Evolutionary conservation across 805 yeast species (phyloP).

Genomic region (Candida pini): DNA sequence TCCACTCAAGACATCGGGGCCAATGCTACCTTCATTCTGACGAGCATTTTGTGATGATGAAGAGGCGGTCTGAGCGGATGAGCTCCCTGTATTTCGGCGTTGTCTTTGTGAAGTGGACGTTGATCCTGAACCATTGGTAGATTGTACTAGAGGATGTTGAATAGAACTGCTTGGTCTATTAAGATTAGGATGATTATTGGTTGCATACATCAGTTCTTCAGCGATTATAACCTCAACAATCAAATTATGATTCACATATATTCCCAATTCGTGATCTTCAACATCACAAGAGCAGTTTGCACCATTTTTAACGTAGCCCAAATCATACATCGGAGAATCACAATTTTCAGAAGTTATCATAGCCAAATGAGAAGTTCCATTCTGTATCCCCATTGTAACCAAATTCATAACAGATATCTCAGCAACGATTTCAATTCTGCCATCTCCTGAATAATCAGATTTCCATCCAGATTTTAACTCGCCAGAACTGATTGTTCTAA

Average conservation of each 20-base stretch:
- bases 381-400: slow-evolving; percentile 42
- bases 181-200: slow-evolving; percentile 16
- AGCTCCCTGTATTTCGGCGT: too few relatives aligned
- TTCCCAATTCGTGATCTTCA: slow-evolving; percentile 74
- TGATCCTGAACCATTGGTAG: slow-evolving; percentile 16
- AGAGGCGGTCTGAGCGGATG: not conserved
- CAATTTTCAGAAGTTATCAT: slow-evolving; percentile 29
- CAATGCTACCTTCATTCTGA: slow-evolving; percentile 24
- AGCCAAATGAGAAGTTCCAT: slow-evolving; percentile 22
- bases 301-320: slow-evolving; percentile 15
- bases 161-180: slow-evolving; percentile 14
- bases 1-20: slow-evolving; percentile 26
- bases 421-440: slow-evolving; percentile 74
- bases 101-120: not conserved
- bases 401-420: slow-evolving; percentile 58
- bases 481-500: slow-evolving; percentile 67
- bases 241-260: slow-evolving; percentile 68
- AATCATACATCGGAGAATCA: slow-evolving; percentile 26
- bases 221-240: slow-evolving; percentile 91
- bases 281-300: slow-evolving; percentile 73
- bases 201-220: slow-evolving; percentile 62
- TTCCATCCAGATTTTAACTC: slow-evolving; percentile 93
- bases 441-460: slow-evolving; percentile 74
- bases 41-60: slow-evolving; percentile 1
- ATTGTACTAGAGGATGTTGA: slow-evolving; percentile 38